Evolutionary conservation across 2,329 filamentous ascomycete species (phyloP).

Genomic region (Talaromyces islandicus): DNA sequence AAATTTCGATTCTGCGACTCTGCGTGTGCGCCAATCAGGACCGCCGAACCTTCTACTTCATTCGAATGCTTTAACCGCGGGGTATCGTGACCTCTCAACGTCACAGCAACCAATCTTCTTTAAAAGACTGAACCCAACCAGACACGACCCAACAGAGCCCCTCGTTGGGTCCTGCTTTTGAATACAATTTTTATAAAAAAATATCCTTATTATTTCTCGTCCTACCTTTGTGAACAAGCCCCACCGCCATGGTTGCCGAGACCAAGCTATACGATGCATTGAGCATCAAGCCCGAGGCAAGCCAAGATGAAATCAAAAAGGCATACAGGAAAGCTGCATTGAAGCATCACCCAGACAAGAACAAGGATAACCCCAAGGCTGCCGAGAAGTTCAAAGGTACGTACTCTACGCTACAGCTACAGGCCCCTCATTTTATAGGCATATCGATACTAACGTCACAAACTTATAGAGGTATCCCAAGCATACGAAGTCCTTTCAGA

Average conservation of each 20-base stretch:
- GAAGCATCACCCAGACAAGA: constrained; percentile 96
- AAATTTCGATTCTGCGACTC: not conserved
- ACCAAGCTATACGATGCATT: constrained; percentile 91
- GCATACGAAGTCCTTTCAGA: constrained; percentile 98
- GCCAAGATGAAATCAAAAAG: constrained; percentile 95
- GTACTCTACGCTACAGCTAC: constrained; percentile 11
- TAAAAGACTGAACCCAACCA: not conserved
- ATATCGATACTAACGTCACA: constrained; percentile 11
- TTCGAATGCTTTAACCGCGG: constrained; percentile 20
- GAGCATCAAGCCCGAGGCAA: constrained; percentile 68
- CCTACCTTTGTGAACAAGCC: not conserved
- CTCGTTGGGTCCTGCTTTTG: not conserved
- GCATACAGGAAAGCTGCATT: constrained; percentile 76
- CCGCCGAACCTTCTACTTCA: constrained; percentile 29
- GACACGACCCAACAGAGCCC: not conserved
- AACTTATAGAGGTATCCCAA: constrained; percentile 70
- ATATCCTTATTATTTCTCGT: not conserved
- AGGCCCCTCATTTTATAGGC: too few species aligned
- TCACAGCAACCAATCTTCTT: constrained; percentile 4
- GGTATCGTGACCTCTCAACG: not conserved
- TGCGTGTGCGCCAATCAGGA: constrained; percentile 5
- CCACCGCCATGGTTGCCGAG: constrained; percentile 75
- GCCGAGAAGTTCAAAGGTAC: constrained; percentile 86
- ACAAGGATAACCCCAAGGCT: constrained; percentile 80
- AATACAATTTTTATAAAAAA: not conserved